Conservation (phyloP, 2,329 filamentous ascomycete species). For the Fusarium floridanum region DNA sequence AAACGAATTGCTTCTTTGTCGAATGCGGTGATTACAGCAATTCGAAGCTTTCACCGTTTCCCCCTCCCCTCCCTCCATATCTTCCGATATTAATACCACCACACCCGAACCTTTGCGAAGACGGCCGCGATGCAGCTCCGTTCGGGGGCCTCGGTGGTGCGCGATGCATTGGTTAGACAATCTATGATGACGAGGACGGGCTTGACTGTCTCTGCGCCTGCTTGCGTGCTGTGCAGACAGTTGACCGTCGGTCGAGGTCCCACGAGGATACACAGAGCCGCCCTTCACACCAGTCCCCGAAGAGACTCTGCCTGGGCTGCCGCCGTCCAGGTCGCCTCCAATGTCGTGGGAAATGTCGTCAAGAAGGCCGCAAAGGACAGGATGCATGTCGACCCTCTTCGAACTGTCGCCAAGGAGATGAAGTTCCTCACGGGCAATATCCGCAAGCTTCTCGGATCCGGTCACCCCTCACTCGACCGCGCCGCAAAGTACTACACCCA, state of each 20-base stretch:
- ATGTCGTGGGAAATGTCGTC: slow-evolving; percentile 77
- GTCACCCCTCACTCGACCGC: slow-evolving; percentile 92
- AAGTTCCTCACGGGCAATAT: slow-evolving; percentile 96
- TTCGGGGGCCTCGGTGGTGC: slow-evolving; percentile 65
- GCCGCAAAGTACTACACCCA: slow-evolving; percentile 99
- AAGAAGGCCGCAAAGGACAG: slow-evolving; percentile 72
- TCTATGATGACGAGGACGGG: slow-evolving; percentile 39
- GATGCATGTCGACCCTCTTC: slow-evolving; percentile 87
- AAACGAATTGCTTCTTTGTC: neutral
- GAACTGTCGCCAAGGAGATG: slow-evolving; percentile 95
- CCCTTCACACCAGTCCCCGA: slow-evolving; percentile 59
- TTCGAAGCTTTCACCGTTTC: neutral
- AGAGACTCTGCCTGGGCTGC: slow-evolving; percentile 79
- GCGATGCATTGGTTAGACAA: slow-evolving; percentile 52
- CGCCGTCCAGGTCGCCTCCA: slow-evolving; percentile 77
- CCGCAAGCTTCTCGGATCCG: slow-evolving; percentile 90
- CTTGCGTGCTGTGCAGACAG: slow-evolving; percentile 50
- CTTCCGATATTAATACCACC: slow-evolving; percentile 11
- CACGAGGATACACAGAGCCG: slow-evolving; percentile 50
- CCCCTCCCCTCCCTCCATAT: slow-evolving; percentile 8
- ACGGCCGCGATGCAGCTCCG: slow-evolving; percentile 64
- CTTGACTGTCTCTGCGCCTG: slow-evolving; percentile 35
- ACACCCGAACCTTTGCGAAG: slow-evolving; percentile 4
- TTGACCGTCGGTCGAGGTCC: slow-evolving; percentile 50
- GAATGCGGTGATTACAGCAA: slow-evolving; percentile 34